A percentile compares a stretch with the other conserved stretches of the same genome.
Evolutionary conservation across 345 rosid genomes (phyloP).

Genomic region (Salix caprea): DNA sequence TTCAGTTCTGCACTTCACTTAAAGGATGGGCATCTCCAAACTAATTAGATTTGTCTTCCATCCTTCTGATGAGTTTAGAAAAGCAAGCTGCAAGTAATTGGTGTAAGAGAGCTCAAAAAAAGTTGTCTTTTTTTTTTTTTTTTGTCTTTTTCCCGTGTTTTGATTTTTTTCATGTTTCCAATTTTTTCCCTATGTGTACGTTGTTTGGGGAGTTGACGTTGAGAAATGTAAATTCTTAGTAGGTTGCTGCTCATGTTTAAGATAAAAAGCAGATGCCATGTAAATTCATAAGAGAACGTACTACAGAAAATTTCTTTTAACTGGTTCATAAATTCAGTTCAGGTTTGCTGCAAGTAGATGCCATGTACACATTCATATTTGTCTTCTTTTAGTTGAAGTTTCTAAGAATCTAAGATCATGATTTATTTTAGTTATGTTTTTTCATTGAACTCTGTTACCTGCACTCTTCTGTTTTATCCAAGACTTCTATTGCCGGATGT

Average conservation of each 20-base stretch:
- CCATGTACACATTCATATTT: constrained; percentile 1
- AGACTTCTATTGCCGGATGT: not conserved
- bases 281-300: constrained; percentile 27
- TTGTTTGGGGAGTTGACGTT: constrained; percentile 36
- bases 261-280: constrained; percentile 20
- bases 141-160: not conserved
- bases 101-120: constrained; percentile 18
- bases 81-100: constrained; percentile 18
- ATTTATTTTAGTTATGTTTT: not conserved
- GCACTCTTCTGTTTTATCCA: not conserved
- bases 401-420: not conserved
- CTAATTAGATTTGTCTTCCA: constrained; percentile 27
- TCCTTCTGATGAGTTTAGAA: constrained; percentile 16
- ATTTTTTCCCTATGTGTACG: constrained; percentile 21
- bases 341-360: constrained; percentile 21
- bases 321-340: constrained; percentile 6
- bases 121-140: constrained; percentile 13
- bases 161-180: constrained; percentile 14
- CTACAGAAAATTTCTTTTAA: constrained; percentile 4
- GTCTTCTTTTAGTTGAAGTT: not conserved
- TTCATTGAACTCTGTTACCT: not conserved
- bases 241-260: constrained; percentile 34
- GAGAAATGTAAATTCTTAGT: constrained; percentile 60
- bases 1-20: constrained; percentile 22
- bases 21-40: constrained; percentile 20